Conservation (phyloP, 108 stramenopile genomes). For the Schizochytrium sp. region DNA sequence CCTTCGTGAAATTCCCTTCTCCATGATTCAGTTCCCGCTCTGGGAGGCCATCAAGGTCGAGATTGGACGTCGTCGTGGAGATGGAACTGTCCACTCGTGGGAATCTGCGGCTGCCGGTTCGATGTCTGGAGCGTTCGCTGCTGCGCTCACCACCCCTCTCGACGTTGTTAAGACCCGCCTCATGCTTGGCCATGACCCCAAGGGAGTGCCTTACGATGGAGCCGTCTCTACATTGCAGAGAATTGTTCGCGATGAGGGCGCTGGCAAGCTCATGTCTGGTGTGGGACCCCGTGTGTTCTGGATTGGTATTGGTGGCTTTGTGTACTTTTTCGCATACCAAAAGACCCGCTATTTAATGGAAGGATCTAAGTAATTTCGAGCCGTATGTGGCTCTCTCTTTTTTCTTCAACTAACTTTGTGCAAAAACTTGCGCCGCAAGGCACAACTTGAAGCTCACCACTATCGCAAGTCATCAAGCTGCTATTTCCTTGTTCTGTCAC, state of each 20-base stretch:
- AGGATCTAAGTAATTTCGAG: not conserved
- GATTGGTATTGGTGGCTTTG: slow-evolving; percentile 97
- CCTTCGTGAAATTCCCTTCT: slow-evolving; percentile 78
- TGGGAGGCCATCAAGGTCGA: slow-evolving; percentile 77
- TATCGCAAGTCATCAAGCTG: not conserved
- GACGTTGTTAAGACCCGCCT: slow-evolving; percentile 80
- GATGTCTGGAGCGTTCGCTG: slow-evolving; percentile 74
- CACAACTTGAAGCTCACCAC: not conserved
- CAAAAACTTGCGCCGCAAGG: slow-evolving; percentile 6
- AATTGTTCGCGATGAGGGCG: slow-evolving; percentile 71
- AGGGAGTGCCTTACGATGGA: slow-evolving; percentile 66
- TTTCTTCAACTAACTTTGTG: not conserved
- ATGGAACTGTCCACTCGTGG: slow-evolving; percentile 69
- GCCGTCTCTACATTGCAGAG: slow-evolving; percentile 65
- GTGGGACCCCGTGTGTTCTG: slow-evolving; percentile 94
- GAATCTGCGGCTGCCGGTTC: slow-evolving; percentile 77
- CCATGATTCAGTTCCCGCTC: slow-evolving; percentile 78
- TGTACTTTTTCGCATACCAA: slow-evolving; percentile 98
- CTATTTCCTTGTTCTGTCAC: no score
- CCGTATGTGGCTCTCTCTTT: not conserved
- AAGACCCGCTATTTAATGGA: slow-evolving; percentile 43
- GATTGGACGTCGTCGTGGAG: slow-evolving; percentile 67
- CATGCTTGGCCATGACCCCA: slow-evolving; percentile 69
- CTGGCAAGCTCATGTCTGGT: slow-evolving; percentile 82
- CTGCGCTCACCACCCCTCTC: slow-evolving; percentile 78